Evolutionary conservation across 2,329 filamentous ascomycete genomes (phyloP), one percentile per base, ranked within the genome.

Genomic region (Fusarium foetens): DNA sequence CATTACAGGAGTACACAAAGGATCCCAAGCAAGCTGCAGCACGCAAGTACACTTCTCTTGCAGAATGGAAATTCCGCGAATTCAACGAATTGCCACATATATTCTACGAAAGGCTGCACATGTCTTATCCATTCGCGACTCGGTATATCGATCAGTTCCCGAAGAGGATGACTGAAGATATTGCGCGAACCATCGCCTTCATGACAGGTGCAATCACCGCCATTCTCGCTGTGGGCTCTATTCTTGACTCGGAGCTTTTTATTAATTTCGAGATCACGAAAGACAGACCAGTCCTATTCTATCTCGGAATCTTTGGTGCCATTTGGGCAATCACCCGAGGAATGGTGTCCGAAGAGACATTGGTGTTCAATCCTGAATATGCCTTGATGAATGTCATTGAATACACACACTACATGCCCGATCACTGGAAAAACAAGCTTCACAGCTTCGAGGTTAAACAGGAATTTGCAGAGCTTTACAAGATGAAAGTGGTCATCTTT

Each of bases 51-150:
- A 98, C 95, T 0, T 93, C 94, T 3, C 88, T 97, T 55, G 96
- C 96, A 0, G 93, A 97, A 80, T 99, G 96, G 96, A 98, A 98
- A 77, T 98, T 99, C 71, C 92, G 96, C 52, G 95, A 98, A 80
- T 99, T 98, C 86, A 99, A 99, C 77, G 96, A 99, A 81, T 87
- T 99, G 2, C 92, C 92, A 63, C 96, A 99, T 81, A 87, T 98
- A 5, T 99, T 98, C 77, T 89, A 94, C 67, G 93, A 95, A 72
- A 91, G 96, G 25, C 86, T 95, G 45, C 95, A 97, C 72, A 97
- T 98, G 92, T 97, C 96, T 1, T 94, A 96, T 78, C 95, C 95
- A 0, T 98, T 94, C 79, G 95, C 96, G 5, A 94, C 92, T 38
- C 90, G 94, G 52, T 99, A 99, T 77, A 88, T 99, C 31, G 94